Evolutionary conservation across 2,329 filamentous ascomycete species (phyloP), one percentile per base, ranked within the genome.

Genomic region (Cordyceps cicadae): DNA sequence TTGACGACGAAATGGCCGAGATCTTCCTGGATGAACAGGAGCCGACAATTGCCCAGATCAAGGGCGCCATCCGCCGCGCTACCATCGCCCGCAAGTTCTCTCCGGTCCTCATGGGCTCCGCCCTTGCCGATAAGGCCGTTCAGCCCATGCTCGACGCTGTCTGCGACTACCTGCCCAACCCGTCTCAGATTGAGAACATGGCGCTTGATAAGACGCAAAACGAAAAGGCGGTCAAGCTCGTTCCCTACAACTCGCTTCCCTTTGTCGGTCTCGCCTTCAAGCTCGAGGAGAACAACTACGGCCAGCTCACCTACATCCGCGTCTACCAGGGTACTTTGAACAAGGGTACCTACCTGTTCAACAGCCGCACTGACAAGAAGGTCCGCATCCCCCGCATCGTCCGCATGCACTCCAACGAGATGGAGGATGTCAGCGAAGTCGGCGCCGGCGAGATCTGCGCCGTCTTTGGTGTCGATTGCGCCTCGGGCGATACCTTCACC

Each of bases 401-500:
- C 64, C 91, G 94, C 64, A 99, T 99, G 94, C 94, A 99, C 80
- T 96, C 92, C 51, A 96, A 97, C 72, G 94, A 99, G 71, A 96
- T 99, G 93, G 94, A 99, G 75, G 94, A 99, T 71, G 91, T 97
- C 34, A 81, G 78, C 60, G 92, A 97, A 74, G 88, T 99, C 64
- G 91, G 92, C 57, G 93, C 94, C 59, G 94, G 94, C 75, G 94
- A 99, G 75, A 99, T 99, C 65, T 99, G 94, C 72, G 94, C 94
- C 63, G 94, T 99, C 62, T 99, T 99, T 71, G 94, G 94, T 70
- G 90, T 99, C 59, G 94, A 99, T 69, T 99, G 94, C 74, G 92
- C 94, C 41, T 97, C 93, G 49, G 94, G 94, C 69, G 94, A 99
- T 74, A 97, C 93, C 49, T 99, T 99, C 77, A 97, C 94, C 19